phyloP scores from a whole-genome alignment of 2,329 filamentous ascomycete genomes.

The Zelopaecilomyces penicillatus region DNA sequence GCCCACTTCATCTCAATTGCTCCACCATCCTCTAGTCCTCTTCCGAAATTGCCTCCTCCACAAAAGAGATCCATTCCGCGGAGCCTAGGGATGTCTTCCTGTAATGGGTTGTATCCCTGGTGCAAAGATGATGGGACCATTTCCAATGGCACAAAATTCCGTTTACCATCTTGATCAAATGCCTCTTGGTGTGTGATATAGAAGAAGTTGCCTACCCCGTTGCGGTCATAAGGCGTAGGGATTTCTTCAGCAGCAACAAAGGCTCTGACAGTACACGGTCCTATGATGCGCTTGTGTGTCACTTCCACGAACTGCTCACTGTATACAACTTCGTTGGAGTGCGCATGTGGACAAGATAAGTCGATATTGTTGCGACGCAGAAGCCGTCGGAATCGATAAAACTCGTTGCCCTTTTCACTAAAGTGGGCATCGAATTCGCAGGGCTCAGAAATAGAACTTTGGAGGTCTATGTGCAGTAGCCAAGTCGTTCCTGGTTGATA shows the following conservation, averaged over 20 bases:
- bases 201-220: slow-evolving; percentile 59
- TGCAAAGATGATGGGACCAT: slow-evolving; percentile 29
- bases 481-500: slow-evolving; percentile 53
- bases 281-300: slow-evolving; percentile 33
- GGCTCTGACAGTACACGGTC: slow-evolving; percentile 52
- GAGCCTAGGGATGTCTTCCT: slow-evolving; percentile 29
- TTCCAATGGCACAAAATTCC: slow-evolving; percentile 27
- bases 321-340: slow-evolving; percentile 52
- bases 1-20: slow-evolving; percentile 57
- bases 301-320: slow-evolving; percentile 37
- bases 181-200: slow-evolving; percentile 42
- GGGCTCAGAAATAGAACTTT: slow-evolving; percentile 42
- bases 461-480: slow-evolving; percentile 30
- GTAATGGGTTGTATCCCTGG: slow-evolving; percentile 47
- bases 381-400: slow-evolving; percentile 41
- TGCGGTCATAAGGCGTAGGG: slow-evolving; percentile 54
- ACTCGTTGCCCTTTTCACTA: slow-evolving; percentile 9
- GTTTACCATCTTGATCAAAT: neutral
- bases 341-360: slow-evolving; percentile 17
- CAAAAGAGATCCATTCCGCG: slow-evolving; percentile 66
- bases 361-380: slow-evolving; percentile 38
- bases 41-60: slow-evolving; percentile 68
- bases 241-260: slow-evolving; percentile 39
- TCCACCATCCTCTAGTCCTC: slow-evolving; percentile 65
- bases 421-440: slow-evolving; percentile 44